Conservation (phyloP, 1,284 basidiomycete genomes). For the Ustilago sp. region DNA sequence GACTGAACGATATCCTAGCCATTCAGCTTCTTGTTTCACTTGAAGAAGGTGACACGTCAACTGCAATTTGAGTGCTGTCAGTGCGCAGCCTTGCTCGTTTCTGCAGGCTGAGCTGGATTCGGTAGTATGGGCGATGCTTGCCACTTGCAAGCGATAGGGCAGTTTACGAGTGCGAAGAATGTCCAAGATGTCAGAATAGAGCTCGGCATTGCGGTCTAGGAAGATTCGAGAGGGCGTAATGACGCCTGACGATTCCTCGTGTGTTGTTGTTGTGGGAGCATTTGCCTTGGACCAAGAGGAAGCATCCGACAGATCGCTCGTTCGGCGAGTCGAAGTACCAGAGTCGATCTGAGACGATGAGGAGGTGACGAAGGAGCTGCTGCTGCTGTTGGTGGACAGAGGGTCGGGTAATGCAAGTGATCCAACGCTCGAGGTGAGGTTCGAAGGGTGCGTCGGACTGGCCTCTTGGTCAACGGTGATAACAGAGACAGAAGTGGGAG, state of each 20-base stretch:
- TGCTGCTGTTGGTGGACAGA: not conserved
- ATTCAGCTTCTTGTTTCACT: constrained; percentile 28
- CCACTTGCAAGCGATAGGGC: constrained; percentile 26
- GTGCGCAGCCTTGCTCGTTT: not conserved
- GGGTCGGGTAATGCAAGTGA: not conserved
- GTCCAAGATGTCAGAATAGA: constrained; percentile 34
- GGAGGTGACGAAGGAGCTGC: not conserved
- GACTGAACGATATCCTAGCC: constrained; percentile 35
- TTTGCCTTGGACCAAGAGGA: not conserved
- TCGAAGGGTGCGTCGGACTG: not conserved
- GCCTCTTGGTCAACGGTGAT: not conserved
- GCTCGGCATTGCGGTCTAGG: constrained; percentile 29
- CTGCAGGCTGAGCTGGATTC: not conserved
- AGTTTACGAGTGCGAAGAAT: constrained; percentile 22
- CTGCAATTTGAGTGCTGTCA: constrained; percentile 2
- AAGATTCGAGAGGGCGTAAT: constrained; percentile 10
- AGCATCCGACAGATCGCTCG: constrained; percentile 19
- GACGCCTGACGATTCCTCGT: not conserved
- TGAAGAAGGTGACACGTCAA: constrained; percentile 18
- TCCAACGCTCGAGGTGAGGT: not conserved
- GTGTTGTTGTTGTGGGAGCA: not conserved
- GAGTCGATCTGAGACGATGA: not conserved
- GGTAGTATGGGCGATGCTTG: constrained; percentile 1
- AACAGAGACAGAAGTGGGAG: not conserved
- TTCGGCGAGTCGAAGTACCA: constrained; percentile 13